Evolutionary conservation across 1,284 basidiomycete species (phyloP).

Genomic region (Amylostereum chailletii): DNA sequence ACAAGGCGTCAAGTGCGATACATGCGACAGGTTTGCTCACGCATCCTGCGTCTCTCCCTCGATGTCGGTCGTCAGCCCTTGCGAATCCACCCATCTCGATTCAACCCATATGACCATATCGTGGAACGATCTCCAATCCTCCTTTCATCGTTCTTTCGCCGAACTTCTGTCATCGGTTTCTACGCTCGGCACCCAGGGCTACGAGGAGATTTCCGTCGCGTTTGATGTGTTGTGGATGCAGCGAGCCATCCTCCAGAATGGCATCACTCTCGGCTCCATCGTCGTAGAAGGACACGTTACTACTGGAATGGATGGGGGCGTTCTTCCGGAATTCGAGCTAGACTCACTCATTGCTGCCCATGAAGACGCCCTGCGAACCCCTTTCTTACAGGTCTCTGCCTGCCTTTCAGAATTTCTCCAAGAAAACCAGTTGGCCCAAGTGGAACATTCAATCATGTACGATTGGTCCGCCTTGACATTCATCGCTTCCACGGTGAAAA

Average conservation of each 20-base stretch:
- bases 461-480: constrained; percentile 59
- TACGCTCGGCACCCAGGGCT: constrained; percentile 36
- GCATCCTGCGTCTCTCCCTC: constrained; percentile 33
- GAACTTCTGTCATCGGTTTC: constrained; percentile 34
- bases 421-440: constrained; percentile 30
- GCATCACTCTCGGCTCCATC: constrained; percentile 55
- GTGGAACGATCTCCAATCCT: constrained; percentile 37
- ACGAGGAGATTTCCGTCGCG: constrained; percentile 63
- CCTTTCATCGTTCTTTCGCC: constrained; percentile 45
- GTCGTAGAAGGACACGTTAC: constrained; percentile 32
- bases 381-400: constrained; percentile 30
- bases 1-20: constrained; percentile 57
- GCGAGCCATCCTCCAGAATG: constrained; percentile 55
- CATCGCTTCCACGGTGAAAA: constrained; percentile 47
- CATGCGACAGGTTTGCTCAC: constrained; percentile 60
- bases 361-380: constrained; percentile 38
- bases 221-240: constrained; percentile 56
- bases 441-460: constrained; percentile 48
- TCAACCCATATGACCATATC: constrained; percentile 44
- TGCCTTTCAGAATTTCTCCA: constrained; percentile 44
- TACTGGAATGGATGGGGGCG: constrained; percentile 19
- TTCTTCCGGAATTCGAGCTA: constrained; percentile 49
- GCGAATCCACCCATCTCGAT: constrained; percentile 28
- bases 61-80: constrained; percentile 22
- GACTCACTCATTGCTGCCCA: constrained; percentile 44